Percentiles rank a stretch among this genome's conserved stretches.
Conservation (phyloP, 176 grass and related monocot genomes). For the Canna indica region DNA sequence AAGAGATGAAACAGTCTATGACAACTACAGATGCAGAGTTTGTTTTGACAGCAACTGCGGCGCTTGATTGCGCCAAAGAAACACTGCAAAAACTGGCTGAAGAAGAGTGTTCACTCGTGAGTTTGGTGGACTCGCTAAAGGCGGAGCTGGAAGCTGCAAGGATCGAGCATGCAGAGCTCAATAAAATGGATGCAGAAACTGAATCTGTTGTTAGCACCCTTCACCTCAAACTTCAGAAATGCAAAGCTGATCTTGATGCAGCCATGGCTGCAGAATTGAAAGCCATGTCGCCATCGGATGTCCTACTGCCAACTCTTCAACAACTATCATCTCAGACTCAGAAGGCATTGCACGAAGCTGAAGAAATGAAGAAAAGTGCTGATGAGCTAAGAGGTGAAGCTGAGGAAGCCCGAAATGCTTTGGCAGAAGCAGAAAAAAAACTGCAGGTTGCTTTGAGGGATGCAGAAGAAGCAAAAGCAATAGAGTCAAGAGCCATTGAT, state of each 20-base stretch:
- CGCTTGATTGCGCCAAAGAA: constrained; percentile 73
- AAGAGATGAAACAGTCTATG: constrained; percentile 54
- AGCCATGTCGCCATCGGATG: constrained; percentile 67
- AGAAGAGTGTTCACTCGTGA: constrained; percentile 52
- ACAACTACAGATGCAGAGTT: constrained; percentile 50
- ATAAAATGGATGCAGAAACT: constrained; percentile 67
- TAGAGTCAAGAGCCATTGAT: constrained; percentile 70
- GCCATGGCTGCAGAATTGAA: constrained; percentile 64
- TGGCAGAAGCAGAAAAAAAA: constrained; percentile 57
- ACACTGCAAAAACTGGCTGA: constrained; percentile 60
- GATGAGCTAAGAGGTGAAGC: constrained; percentile 59
- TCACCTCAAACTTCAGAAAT: constrained; percentile 77
- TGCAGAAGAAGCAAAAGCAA: constrained; percentile 77
- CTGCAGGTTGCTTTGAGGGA: constrained; percentile 62
- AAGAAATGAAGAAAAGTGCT: constrained; percentile 80
- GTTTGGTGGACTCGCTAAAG: constrained; percentile 63
- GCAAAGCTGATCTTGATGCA: constrained; percentile 78
- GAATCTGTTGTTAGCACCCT: constrained; percentile 57
- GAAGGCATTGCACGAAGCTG: constrained; percentile 66
- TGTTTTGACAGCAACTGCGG: constrained; percentile 46
- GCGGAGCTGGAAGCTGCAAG: constrained; percentile 52
- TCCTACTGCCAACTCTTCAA: constrained; percentile 62
- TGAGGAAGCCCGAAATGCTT: constrained; percentile 44
- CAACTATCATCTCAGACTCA: constrained; percentile 75
- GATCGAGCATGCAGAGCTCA: constrained; percentile 67